Evolutionary conservation across 768 basidiomycete genomes (phyloP), one percentile per base, ranked within the genome.

Genomic region (Russula brevipes): DNA sequence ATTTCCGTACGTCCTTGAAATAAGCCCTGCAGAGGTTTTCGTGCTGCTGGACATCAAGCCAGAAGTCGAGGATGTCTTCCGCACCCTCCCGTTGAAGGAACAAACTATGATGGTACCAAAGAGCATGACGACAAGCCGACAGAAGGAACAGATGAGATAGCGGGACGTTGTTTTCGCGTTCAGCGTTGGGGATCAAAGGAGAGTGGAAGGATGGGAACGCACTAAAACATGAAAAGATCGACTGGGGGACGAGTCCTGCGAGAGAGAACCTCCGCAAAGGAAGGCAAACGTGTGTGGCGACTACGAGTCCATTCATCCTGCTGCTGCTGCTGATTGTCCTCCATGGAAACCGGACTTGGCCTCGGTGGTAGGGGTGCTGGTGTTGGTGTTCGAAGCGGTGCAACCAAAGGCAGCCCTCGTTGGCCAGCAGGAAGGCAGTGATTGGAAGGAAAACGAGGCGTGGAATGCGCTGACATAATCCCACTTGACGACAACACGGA

Each of bases 201-300:
- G 24, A 51, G 42, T 42, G 63, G 69, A 63, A 58, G 31, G 50
- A 17, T 4, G 50, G 16, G 47, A 16, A 89, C 91, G 76, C 72
- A 97, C 94, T 96, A 96, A 79, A 97, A 96, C 89, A 95, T 96
- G 81, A 97, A 99, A 58, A 99, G 81, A 79, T 99, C 97, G 38
- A 99, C 93, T 19, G 97, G 97, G 0, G 97, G 93, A 64, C 91
- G 78, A 39, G 96, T 97, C 72, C 89, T 82, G 69, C 96, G 82
- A 19, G 90, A 90, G 35, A 98, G 82, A 53, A 98, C 94, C 78
- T 98, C 94, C 30, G 86, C 84, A 70, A 93, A 91, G 36, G 91
- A 87, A n/a, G 90, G 91, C 14, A 93, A 80, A 70, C 90, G 83
- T 71, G 89, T 84, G 76, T 81, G 81, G 74, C 89, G 84, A 73